Evolutionary conservation across 495 filamentous ascomycete species (phyloP).

Genomic region (Neurospora hispaniola): DNA sequence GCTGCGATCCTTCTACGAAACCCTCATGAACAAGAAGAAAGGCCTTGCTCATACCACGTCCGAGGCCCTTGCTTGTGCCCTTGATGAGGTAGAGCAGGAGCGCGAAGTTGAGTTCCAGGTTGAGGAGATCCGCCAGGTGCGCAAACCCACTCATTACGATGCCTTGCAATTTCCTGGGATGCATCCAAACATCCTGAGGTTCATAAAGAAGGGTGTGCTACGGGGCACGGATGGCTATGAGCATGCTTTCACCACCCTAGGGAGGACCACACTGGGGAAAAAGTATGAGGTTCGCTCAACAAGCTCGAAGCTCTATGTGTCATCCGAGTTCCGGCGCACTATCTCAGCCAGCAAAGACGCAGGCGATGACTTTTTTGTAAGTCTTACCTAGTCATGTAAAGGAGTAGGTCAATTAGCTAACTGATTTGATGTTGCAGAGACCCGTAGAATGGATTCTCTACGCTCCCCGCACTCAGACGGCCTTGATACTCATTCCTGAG

Average conservation of each 20-base stretch:
- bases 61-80: conserved; percentile 4
- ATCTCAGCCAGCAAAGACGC: neutral
- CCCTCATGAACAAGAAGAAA: neutral
- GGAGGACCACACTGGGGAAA: conserved; percentile 13
- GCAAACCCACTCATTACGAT: conserved; percentile 14
- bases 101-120: conserved; percentile 28
- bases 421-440: conserved; percentile 14
- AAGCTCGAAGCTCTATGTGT: conserved; percentile 20
- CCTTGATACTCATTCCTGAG: conserved; percentile 40
- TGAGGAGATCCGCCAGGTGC: conserved; percentile 35
- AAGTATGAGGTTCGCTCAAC: conserved; percentile 10
- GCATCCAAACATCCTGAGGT: conserved; percentile 10
- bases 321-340: conserved; percentile 19
- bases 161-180: conserved; percentile 19
- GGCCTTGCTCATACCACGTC: conserved; percentile 16
- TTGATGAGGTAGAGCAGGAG: conserved; percentile 43
- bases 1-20: neutral
- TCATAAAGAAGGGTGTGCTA: conserved; percentile 15
- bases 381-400: neutral
- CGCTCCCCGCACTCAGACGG: conserved; percentile 20
- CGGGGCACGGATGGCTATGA: conserved; percentile 8
- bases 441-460: conserved; percentile 29
- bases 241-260: conserved; percentile 19
- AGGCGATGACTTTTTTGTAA: conserved; percentile 21
- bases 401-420: neutral